phyloP scores from a whole-genome alignment of 441 rosid species.

The Jatropha podagrica region DNA sequence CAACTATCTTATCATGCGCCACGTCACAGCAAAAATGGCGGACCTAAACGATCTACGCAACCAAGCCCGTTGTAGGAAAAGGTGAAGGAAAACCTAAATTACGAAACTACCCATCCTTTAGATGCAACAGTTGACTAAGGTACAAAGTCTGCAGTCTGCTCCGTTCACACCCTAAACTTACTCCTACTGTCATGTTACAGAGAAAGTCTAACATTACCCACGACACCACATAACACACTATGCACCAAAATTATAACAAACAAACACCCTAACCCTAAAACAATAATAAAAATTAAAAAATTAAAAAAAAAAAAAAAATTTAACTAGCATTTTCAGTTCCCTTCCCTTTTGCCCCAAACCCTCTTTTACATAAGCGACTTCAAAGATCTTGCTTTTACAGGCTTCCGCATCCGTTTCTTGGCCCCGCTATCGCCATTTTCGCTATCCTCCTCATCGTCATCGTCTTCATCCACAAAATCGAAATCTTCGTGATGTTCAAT shows the following conservation, averaged over 20 bases:
- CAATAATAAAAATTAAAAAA: neutral
- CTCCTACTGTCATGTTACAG: slow-evolving; percentile 30
- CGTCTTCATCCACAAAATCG: slow-evolving; percentile 43
- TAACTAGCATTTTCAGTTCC: neutral
- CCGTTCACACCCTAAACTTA: slow-evolving; percentile 22
- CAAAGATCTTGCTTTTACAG: slow-evolving; percentile 79
- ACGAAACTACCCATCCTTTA: slow-evolving; percentile 22
- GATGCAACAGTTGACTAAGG: slow-evolving; percentile 18
- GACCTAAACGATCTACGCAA: neutral
- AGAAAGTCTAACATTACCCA: slow-evolving; percentile 26
- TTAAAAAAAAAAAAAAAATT: neutral
- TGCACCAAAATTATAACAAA: slow-evolving; percentile 26
- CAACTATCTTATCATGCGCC: slow-evolving; percentile 11
- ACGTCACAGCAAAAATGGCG: slow-evolving; percentile 9
- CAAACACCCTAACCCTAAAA: slow-evolving; percentile 11
- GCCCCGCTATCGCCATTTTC: slow-evolving; percentile 31
- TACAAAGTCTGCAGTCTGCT: slow-evolving; percentile 17
- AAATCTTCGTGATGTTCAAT: slow-evolving; percentile 30
- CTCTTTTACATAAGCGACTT: slow-evolving; percentile 73
- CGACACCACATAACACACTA: slow-evolving; percentile 6
- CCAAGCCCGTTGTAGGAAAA: neutral
- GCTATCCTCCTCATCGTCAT: slow-evolving; percentile 30
- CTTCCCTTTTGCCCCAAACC: neutral
- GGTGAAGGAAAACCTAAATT: neutral
- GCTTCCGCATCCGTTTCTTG: slow-evolving; percentile 69